Evolutionary conservation across 2,329 filamentous ascomycete genomes (phyloP).

Genomic region (Purpureocillium takamizusanense): DNA sequence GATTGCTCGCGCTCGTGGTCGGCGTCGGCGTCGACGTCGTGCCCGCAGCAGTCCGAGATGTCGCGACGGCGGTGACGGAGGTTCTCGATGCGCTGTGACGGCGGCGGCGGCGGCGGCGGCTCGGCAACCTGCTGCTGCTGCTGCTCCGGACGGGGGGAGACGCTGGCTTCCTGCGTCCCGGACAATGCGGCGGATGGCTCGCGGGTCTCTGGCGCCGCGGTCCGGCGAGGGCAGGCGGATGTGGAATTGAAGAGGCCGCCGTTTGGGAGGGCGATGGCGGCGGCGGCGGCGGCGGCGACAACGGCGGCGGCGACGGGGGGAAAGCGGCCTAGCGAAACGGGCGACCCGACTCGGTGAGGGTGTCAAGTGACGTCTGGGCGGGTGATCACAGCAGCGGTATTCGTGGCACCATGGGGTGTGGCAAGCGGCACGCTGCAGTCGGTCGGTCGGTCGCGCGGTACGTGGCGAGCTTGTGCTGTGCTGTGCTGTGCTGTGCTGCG

Average conservation of each 20-base stretch:
- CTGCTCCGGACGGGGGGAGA: slow-evolving; percentile 20
- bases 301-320: too few species aligned
- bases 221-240: slow-evolving; percentile 2
- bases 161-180: slow-evolving; percentile 21
- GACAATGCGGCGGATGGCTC: slow-evolving; percentile 28
- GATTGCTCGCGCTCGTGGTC: slow-evolving; percentile 29
- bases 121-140: too few species aligned
- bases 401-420: too few species aligned
- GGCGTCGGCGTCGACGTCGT: slow-evolving; percentile 12
- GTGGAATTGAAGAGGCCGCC: neutral
- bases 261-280: neutral
- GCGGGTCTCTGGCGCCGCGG: slow-evolving; percentile 9
- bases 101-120: slow-evolving; percentile 14
- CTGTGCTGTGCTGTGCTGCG: too few species aligned
- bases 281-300: too few species aligned
- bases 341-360: too few species aligned
- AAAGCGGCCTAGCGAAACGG: too few species aligned
- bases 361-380: too few species aligned
- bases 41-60: slow-evolving; percentile 3
- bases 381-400: too few species aligned
- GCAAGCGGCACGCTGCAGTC: too few species aligned
- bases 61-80: slow-evolving; percentile 11
- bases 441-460: too few species aligned
- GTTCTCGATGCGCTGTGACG: slow-evolving; percentile 4
- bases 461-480: too few species aligned